Conservation (phyloP, 1,284 basidiomycete species). For the Tylopilus orsonianus region DNA sequence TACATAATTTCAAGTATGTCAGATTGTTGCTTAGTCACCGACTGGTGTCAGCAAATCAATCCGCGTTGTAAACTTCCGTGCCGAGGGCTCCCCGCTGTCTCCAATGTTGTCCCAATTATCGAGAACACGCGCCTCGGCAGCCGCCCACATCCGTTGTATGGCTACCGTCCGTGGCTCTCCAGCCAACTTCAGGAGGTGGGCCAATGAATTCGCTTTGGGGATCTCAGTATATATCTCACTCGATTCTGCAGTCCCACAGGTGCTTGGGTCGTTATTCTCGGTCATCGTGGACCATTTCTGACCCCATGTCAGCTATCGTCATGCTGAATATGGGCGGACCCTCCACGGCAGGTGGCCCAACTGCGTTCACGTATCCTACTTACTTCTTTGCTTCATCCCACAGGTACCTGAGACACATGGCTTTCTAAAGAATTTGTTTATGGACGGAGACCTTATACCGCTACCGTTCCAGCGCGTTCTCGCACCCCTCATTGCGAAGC, state of each 20-base stretch:
- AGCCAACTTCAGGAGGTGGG: constrained; percentile 23
- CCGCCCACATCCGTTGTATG: constrained; percentile 18
- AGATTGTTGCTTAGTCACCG: constrained; percentile 21
- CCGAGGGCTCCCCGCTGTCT: not conserved
- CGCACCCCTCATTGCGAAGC: constrained; percentile 86
- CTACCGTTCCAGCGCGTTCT: constrained; percentile 88
- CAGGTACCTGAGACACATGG: constrained; percentile 84
- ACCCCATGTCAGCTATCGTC: constrained; percentile 67
- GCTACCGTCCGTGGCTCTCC: constrained; percentile 24
- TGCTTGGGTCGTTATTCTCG: constrained; percentile 1
- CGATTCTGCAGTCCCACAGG: constrained; percentile 31
- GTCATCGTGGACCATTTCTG: not conserved
- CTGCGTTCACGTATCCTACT: not conserved
- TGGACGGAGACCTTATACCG: constrained; percentile 94
- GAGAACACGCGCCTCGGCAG: constrained; percentile 1
- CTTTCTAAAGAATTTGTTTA: constrained; percentile 93
- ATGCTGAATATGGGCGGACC: constrained; percentile 99
- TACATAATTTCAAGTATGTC: no score
- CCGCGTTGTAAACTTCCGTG: not conserved
- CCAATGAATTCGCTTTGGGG: not conserved
- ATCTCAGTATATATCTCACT: constrained; percentile 13
- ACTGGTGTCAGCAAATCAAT: not conserved
- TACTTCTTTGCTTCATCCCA: constrained; percentile 7
- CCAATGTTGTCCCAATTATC: constrained; percentile 20
- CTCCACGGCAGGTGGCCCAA: constrained; percentile 65